Evolutionary conservation across 1,139 yeast species (phyloP).

Genomic region (Oligophagozyma castellii): DNA sequence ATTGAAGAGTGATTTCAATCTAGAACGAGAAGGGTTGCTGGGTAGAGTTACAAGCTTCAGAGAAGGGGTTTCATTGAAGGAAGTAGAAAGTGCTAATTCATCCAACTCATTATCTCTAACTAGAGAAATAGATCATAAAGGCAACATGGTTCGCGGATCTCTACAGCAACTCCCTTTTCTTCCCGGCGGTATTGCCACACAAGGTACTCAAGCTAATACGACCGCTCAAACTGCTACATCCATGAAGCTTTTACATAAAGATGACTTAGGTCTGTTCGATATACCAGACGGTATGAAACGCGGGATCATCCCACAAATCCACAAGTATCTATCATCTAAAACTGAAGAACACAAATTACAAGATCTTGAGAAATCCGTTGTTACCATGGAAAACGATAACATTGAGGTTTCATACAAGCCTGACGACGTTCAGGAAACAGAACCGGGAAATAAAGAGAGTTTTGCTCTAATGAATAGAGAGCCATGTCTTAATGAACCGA

Average conservation of each 20-base stretch:
- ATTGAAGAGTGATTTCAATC: slow-evolving; percentile 43
- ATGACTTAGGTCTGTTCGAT: slow-evolving; percentile 62
- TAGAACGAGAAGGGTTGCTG: slow-evolving; percentile 58
- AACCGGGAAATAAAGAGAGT: slow-evolving; percentile 2
- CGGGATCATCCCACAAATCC: slow-evolving; percentile 37
- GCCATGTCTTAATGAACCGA: slow-evolving; percentile 1
- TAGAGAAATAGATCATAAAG: slow-evolving; percentile 51
- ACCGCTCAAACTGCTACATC: slow-evolving; percentile 6
- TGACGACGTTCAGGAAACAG: background rate
- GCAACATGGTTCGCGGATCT: slow-evolving; percentile 53
- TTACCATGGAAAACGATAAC: slow-evolving; percentile 18
- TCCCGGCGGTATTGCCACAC: slow-evolving; percentile 70
- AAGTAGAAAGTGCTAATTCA: slow-evolving; percentile 41
- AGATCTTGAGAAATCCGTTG: slow-evolving; percentile 20
- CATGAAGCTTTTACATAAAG: slow-evolving; percentile 44
- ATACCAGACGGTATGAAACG: slow-evolving; percentile 71
- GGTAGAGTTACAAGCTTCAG: slow-evolving; percentile 53
- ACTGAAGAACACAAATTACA: slow-evolving; percentile 11
- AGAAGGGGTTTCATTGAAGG: slow-evolving; percentile 41
- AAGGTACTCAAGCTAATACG: slow-evolving; percentile 9
- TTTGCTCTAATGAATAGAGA: slow-evolving; percentile 3
- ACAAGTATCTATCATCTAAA: slow-evolving; percentile 4
- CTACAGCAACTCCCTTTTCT: slow-evolving; percentile 76
- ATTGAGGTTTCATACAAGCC: slow-evolving; percentile 21
- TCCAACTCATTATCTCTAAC: slow-evolving; percentile 60